Base-by-base conservation (phyloP, 129 eudicot species). In the Flaveria brownii region DNA sequence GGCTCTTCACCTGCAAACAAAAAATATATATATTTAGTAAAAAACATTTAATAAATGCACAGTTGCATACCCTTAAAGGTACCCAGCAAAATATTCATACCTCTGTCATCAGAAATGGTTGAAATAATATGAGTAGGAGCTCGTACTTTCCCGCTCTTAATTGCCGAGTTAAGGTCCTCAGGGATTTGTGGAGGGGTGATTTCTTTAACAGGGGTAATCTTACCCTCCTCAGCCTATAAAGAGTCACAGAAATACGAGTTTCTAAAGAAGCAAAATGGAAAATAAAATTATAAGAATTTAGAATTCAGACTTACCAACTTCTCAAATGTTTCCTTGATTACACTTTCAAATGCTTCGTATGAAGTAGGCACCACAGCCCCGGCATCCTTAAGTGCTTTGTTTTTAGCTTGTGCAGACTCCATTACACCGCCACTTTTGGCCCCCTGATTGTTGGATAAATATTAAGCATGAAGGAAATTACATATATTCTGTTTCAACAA, bases 341-440 rank as follows among this genome's bases (percentile, higher is more conserved):
- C 89, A 67, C 84, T 67, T 83, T 94, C 99, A 82, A 94, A 89
- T 66, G 96, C 92, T 83, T 94, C 99, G 36, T 64, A 94, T 16
- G 99, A 94, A 45, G 96, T 92, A 77, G 99, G 99, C 61, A 94
- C 97, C 52, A 86, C 82, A 4, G 99, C 99, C 56, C 97, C 99
- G 0, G 97, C 97, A 15, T 91, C 97, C 51, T 73, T 80, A 28
- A 94, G 91, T 84, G 99, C 99, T 85, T 86, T 86, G 84, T 94
- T 94, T 80, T 91, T 94, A 47, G 99, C 99, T 82, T 94, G 97
- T 79, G 97, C 99, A 41, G 99, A 94, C 77, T 94, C 99, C 93
- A 94, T 81, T 80, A 91, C 96, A 68, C 99, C 96, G 13, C 97
- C 97, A 86, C 96, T 94, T 88, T 91, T 94, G 54, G 96, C 97